These are phyloP conservation scores for Cichorium intybus DNA, from an alignment of 140 eudicot species.

Conservation along the genomic window DNA sequence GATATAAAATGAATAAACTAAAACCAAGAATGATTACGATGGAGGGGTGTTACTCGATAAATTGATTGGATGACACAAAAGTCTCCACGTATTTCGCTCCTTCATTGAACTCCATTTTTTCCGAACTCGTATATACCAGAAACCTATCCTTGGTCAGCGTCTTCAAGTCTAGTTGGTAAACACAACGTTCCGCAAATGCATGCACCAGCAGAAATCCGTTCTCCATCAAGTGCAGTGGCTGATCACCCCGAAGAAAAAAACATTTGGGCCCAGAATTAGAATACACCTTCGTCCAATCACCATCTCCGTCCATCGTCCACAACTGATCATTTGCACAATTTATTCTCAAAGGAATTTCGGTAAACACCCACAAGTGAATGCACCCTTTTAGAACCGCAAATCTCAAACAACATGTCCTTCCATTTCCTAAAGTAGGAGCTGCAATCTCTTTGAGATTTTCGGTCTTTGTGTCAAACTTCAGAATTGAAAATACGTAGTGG, in stretches of 20 bases:
- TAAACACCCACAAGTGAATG: background rate
- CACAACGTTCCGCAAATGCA: background rate
- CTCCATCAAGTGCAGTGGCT: background rate
- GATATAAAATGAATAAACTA: no score
- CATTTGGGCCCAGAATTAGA: background rate
- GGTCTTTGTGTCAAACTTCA: conserved; percentile 10
- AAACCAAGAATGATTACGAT: no score
- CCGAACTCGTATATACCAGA: no score
- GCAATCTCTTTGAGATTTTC: background rate
- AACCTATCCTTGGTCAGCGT: background rate
- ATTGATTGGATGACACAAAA: no score
- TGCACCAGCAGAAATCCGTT: background rate
- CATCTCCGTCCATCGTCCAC: background rate
- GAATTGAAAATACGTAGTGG: background rate
- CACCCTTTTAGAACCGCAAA: background rate
- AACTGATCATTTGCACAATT: background rate
- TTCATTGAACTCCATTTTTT: no score
- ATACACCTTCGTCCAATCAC: background rate
- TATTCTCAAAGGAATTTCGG: background rate
- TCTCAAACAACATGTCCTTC: background rate
- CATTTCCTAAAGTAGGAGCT: background rate
- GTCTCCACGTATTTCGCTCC: no score
- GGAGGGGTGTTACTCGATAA: no score
- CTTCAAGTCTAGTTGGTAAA: background rate
- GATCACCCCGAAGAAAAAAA: no score